phyloP scores from a whole-genome alignment of 371 early-diverging fungal species.

The Smittium culicis region DNA sequence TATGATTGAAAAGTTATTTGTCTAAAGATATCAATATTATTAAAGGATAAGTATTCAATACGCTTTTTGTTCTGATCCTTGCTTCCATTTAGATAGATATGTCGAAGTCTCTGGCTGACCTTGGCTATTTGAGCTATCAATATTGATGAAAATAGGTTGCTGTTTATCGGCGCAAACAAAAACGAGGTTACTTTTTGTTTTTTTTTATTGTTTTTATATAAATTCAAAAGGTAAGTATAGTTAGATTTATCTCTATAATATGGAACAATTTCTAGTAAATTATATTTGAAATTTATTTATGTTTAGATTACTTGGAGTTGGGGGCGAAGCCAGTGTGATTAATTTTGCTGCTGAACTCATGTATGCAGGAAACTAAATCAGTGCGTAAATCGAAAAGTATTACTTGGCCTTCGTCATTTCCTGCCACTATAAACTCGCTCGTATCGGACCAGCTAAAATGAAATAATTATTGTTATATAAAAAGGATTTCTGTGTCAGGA shows the following conservation, averaged over 20 bases:
- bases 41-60: background rate
- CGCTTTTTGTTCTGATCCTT: background rate
- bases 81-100: background rate
- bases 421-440: slow-evolving; percentile 49
- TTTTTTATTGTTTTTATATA: too few relatives aligned
- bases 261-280: too few relatives aligned
- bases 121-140: too few relatives aligned
- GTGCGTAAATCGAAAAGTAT: slow-evolving; percentile 73
- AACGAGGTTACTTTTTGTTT: too few relatives aligned
- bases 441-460: slow-evolving; percentile 49
- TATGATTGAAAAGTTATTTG: background rate
- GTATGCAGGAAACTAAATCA: background rate
- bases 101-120: too few relatives aligned
- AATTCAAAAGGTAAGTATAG: too few relatives aligned
- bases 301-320: background rate
- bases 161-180: too few relatives aligned
- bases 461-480: background rate
- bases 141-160: too few relatives aligned
- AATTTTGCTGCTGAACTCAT: background rate
- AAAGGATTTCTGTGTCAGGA: background rate
- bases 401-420: slow-evolving; percentile 63
- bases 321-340: background rate
- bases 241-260: too few relatives aligned
- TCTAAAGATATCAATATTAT: background rate
- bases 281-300: too few relatives aligned